Evolutionary conservation across 345 rosid species (phyloP), one percentile per base, ranked within the genome.

Genomic region (Mangifera indica): DNA sequence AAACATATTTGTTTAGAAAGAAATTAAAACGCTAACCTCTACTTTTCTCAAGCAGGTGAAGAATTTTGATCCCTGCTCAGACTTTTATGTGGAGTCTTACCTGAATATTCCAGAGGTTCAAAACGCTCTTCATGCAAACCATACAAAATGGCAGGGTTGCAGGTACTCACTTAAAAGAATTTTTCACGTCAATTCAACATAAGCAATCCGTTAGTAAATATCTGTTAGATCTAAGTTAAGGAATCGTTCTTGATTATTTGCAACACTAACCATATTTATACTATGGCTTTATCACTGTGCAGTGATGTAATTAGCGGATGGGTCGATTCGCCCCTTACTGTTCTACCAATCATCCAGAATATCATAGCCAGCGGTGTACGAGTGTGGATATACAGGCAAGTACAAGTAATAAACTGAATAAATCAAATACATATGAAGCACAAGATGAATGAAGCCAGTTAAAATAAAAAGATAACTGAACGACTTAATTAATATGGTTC

Each of bases 351-450:
- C 42, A 75, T 83, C 46, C 72, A 81, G 60, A 70, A 77, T 73
- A 77, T 85, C 18, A 83, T 81, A 58, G 77, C 73, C 15, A 83
- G 66, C 56, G 81, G 73, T 29, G 58, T 83, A 7, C 77, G 73
- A 78, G 78, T 85, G 26, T 85, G 84, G 89, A 70, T 86, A 34
- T 83, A 72, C 77, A n/a, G n/a, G n/a, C n/a, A n/a, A n/a, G n/a
- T n/a, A n/a, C n/a, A n/a, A n/a, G n/a, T n/a, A n/a, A n/a, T n/a
- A n/a, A n/a, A n/a, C n/a, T n/a, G n/a, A n/a, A n/a, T n/a, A n/a
- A n/a, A n/a, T n/a, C n/a, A n/a, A n/a, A n/a, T n/a, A n/a, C n/a
- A n/a, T n/a, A 83, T 82, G 83, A 74, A 26, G 62, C 20, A n/a
- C n/a, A 69, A 32, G 1, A 2, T 32, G 34, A 32, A 32, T 5